These are phyloP conservation scores for Hyphodiscus hymeniophilus DNA, from an alignment of 495 filamentous ascomycete genomes.

Conservation along the genomic window DNA sequence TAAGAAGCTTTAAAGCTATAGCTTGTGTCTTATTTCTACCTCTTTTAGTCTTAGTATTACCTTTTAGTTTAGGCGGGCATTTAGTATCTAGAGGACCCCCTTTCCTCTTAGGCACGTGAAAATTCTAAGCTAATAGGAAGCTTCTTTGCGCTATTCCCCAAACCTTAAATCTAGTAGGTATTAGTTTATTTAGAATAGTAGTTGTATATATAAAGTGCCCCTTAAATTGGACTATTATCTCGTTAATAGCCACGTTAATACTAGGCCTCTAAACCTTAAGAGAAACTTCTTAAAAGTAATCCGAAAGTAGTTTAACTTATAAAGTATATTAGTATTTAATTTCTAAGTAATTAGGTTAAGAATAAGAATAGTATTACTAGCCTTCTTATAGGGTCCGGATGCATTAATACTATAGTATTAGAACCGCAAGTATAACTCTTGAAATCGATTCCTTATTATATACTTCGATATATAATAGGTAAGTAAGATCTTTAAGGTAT, in stretches of 20 bases:
- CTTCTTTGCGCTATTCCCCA: too few species aligned
- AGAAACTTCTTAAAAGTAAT: background rate
- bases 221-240: background rate
- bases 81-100: background rate
- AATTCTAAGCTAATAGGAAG: too few species aligned
- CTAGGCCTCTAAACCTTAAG: background rate
- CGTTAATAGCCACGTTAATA: background rate
- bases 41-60: too few species aligned
- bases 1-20: too few species aligned
- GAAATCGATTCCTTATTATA: background rate
- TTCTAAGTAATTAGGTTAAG: too few species aligned
- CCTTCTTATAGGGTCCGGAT: too few species aligned
- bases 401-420: background rate
- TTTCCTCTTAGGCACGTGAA: background rate
- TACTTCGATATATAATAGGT: background rate
- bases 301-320: background rate
- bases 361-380: too few species aligned
- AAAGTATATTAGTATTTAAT: too few species aligned
- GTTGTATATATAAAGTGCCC: too few species aligned
- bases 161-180: too few species aligned
- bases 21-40: too few species aligned
- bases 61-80: background rate
- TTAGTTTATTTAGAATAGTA: too few species aligned
- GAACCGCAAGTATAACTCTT: conserved; percentile 1
- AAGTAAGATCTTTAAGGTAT: background rate